These are phyloP conservation scores for Aureoboletus auriporus DNA, from an alignment of 768 basidiomycete genomes.

Conservation along the genomic window DNA sequence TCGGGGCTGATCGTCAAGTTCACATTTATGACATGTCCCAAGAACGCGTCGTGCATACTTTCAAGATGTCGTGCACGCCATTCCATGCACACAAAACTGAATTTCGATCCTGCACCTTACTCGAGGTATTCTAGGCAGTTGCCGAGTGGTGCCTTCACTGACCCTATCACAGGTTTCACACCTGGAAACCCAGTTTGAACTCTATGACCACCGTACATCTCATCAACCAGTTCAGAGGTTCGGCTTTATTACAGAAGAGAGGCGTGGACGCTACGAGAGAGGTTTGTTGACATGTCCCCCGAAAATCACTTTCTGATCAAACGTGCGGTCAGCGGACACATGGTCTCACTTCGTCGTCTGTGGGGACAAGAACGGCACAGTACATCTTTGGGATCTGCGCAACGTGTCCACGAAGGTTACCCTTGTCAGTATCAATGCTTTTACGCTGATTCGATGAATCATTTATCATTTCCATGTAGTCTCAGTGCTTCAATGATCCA, in stretches of 20 bases:
- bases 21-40: conserved; percentile 45
- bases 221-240: conserved; percentile 38
- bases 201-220: conserved; percentile 44
- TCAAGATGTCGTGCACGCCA: conserved; percentile 41
- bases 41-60: conserved; percentile 37
- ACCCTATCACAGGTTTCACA: conserved; percentile 38
- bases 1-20: conserved; percentile 46
- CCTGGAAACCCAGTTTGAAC: conserved; percentile 48
- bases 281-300: conserved; percentile 27
- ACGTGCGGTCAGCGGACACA: conserved; percentile 16
- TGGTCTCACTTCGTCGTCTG: conserved; percentile 38
- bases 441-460: not conserved
- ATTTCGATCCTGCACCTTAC: conserved; percentile 37
- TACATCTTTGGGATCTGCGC: conserved; percentile 49
- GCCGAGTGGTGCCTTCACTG: not conserved
- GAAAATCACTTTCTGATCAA: conserved; percentile 17
- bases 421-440: conserved; percentile 16
- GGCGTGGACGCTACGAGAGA: conserved; percentile 43
- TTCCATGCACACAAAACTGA: conserved; percentile 39
- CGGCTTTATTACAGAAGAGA: conserved; percentile 35
- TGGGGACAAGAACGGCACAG: conserved; percentile 39
- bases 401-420: conserved; percentile 26
- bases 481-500: conserved; percentile 33
- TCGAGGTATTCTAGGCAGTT: conserved; percentile 36
- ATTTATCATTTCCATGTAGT: conserved; percentile 20